Evolutionary conservation across 208 protist species (phyloP), one percentile per base, ranked within the genome.

Genomic region (Crithidia brevicula): DNA sequence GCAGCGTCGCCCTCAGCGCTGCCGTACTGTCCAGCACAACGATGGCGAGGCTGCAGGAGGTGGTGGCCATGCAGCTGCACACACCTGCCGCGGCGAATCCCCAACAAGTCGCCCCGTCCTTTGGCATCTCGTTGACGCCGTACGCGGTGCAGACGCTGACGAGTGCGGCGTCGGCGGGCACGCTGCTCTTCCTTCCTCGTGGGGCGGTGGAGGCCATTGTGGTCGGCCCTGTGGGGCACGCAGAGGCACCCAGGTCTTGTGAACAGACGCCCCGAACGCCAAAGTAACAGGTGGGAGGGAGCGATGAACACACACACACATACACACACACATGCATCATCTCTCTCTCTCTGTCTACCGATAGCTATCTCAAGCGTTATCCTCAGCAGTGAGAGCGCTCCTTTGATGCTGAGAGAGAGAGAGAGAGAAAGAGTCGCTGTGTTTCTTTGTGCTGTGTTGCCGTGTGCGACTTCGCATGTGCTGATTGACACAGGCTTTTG

Each of bases 131-230:
- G 0, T 59, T 67, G 47, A 74, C 68, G 10, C 59, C 68, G 2
- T 74, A 62, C 30, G 68, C 68, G 9, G 46, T 67, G 8, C 50
- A 74, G 51, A 74, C 68, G 22, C 34, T 74, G 28, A 56, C 57
- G 4, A 66, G 52, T 27, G 23, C 59, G 13, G 7, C 51, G 30
- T 66, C 68, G 8, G 20, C 62, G 11, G 68, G 68, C 27, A 74
- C 68, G 59, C 68, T 74, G 33, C 52, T 74, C 23, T 74, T 62
- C 28, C 23, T 74, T 57, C 68, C 68, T 3, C 68, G 59, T 18
- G 68, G 68, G 7, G 68, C 59, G 20, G 46, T 53, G 23, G 68
- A 67, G 57, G 68, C 68, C 2, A 46, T 54, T 0, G 68, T 74
- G 40, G 31, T 74, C 15, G 68, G 68, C 10, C 60, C 68, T 15